Percentiles rank a stretch among this genome's conserved stretches.
phyloP scores from a whole-genome alignment of 2,329 filamentous ascomycete genomes.

The Uncinocarpus reesii region DNA sequence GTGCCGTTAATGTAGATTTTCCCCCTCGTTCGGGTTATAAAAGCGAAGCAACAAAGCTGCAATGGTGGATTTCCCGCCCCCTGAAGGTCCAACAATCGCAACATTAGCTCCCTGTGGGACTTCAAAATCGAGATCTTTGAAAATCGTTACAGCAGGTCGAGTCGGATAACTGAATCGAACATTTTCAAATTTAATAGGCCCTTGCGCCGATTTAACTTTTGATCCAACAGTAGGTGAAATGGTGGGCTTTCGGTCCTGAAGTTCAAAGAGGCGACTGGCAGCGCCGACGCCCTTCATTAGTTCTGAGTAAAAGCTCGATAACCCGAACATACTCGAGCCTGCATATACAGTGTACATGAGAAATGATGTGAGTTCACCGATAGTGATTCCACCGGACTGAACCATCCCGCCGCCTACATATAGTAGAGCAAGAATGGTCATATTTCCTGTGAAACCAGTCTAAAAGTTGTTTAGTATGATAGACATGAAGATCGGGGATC shows the following conservation, averaged over 20 bases:
- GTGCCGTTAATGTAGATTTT: constrained; percentile 72
- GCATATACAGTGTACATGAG: constrained; percentile 95
- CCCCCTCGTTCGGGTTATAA: constrained; percentile 70
- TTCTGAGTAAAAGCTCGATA: constrained; percentile 94
- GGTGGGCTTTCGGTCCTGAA: constrained; percentile 78
- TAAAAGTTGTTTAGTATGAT: constrained; percentile 30
- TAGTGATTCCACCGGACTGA: constrained; percentile 69
- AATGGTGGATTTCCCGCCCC: constrained; percentile 92
- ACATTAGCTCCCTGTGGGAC: constrained; percentile 92
- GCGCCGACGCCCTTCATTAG: constrained; percentile 98
- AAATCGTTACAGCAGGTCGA: constrained; percentile 80
- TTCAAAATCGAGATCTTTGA: constrained; percentile 76
- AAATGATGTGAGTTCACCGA: constrained; percentile 90
- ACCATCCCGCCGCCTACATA: constrained; percentile 88
- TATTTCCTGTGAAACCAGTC: constrained; percentile 87
- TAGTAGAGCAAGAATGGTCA: constrained; percentile 85
- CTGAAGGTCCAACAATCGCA: constrained; percentile 90
- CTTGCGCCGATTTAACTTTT: constrained; percentile 72
- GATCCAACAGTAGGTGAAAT: constrained; percentile 78
- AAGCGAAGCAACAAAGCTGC: constrained; percentile 84
- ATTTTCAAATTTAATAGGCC: constrained; percentile 76
- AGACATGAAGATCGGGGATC: neutral
- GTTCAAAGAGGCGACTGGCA: constrained; percentile 88
- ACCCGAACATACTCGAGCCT: constrained; percentile 77
- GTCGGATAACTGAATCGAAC: constrained; percentile 90